These are phyloP conservation scores for Parietaria judaica DNA, from an alignment of 306 rosid genomes.

Conservation along the genomic window DNA sequence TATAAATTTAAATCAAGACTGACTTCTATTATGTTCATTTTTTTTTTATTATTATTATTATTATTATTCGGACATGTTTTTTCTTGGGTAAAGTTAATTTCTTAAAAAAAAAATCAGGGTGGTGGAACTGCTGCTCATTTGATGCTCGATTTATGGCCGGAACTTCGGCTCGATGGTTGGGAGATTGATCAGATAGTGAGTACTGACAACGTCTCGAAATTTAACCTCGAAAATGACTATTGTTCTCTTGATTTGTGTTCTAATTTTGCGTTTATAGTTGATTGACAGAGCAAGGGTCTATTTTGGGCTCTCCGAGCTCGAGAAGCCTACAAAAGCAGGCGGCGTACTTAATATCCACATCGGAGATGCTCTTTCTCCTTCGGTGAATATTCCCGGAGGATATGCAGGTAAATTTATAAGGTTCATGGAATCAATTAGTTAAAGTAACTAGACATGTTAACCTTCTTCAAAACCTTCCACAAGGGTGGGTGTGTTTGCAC, in stretches of 20 bases:
- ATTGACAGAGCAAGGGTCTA: constrained; percentile 75
- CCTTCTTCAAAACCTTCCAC: too few species aligned
- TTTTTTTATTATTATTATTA: too few species aligned
- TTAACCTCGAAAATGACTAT: not conserved
- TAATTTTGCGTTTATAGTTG: constrained; percentile 37
- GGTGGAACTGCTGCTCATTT: constrained; percentile 90
- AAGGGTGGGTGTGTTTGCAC: too few species aligned
- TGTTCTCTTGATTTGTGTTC: constrained; percentile 12
- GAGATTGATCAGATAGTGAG: constrained; percentile 84
- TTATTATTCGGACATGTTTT: too few species aligned
- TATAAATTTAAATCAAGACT: constrained; percentile 12
- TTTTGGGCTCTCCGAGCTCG: constrained; percentile 71
- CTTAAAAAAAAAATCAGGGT: constrained; percentile 41
- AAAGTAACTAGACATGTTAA: too few species aligned
- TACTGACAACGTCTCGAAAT: not conserved
- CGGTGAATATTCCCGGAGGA: constrained; percentile 42
- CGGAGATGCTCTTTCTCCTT: constrained; percentile 67
- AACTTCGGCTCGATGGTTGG: constrained; percentile 92
- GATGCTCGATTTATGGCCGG: constrained; percentile 90
- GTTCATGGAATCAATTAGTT: too few species aligned
- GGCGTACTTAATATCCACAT: constrained; percentile 67
- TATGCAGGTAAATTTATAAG: constrained; percentile 62
- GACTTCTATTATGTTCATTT: too few species aligned
- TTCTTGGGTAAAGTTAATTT: not conserved
- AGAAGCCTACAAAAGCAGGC: constrained; percentile 64